Evolutionary conservation across 805 yeast genomes (phyloP).

Genomic region (Yarrowia sp.): DNA sequence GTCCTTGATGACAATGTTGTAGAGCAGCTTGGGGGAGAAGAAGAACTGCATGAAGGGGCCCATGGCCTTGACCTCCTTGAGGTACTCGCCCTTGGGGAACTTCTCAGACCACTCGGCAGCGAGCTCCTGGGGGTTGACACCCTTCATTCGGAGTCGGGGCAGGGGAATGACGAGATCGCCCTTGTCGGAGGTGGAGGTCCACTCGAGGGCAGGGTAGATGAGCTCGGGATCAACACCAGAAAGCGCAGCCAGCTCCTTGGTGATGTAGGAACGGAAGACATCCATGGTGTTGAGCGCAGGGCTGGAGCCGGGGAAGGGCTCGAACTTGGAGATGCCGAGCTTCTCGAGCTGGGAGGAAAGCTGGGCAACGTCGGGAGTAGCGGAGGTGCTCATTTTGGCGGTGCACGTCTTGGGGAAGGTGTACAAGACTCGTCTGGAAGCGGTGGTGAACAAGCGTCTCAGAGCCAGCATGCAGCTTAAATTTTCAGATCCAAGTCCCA

Average conservation of each 20-base stretch:
- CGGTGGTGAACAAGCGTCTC: constrained; percentile 17
- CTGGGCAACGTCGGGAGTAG: constrained; percentile 1
- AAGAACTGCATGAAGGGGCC: constrained; percentile 92
- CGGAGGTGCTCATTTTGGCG: constrained; percentile 12
- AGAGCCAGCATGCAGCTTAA: constrained; percentile 23
- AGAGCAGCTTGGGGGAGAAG: constrained; percentile 65
- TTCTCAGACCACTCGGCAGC: constrained; percentile 75
- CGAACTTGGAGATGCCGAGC: constrained; percentile 28
- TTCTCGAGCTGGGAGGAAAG: constrained; percentile 25
- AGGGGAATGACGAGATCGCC: constrained; percentile 92
- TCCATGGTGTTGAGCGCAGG: constrained; percentile 83
- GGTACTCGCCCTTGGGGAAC: constrained; percentile 69
- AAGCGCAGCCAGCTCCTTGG: constrained; percentile 69
- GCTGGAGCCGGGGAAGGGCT: constrained; percentile 50
- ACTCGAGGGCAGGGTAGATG: constrained; percentile 82
- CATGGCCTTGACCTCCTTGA: constrained; percentile 70
- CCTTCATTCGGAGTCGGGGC: constrained; percentile 82
- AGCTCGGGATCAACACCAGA: constrained; percentile 67
- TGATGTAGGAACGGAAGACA: constrained; percentile 82
- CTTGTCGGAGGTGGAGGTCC: constrained; percentile 79
- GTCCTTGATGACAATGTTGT: constrained; percentile 67
- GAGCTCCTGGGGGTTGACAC: constrained; percentile 74
- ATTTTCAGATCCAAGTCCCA: constrained; percentile 5
- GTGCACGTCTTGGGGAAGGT: neutral
- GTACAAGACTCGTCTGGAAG: neutral